These are phyloP conservation scores for Mitragyna speciosa DNA, from an alignment of 257 asterid species.

Conservation along the genomic window DNA sequence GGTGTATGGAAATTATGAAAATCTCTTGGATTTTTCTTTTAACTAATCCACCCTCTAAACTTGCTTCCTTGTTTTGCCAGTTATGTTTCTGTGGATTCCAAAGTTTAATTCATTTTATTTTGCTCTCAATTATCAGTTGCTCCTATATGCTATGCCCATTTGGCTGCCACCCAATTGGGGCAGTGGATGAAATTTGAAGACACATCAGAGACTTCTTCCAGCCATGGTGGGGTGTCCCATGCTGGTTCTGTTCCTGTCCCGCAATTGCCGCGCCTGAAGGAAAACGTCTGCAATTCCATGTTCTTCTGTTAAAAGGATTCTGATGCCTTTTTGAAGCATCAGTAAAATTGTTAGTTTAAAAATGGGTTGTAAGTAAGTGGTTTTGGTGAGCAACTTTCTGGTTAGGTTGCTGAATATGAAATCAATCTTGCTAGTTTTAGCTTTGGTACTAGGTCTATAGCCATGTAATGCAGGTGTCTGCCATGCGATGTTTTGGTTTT, in stretches of 20 bases:
- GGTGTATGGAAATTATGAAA: neutral
- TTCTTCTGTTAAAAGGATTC: slow-evolving; percentile 53
- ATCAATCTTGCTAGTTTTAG: neutral
- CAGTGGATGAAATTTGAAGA: slow-evolving; percentile 95
- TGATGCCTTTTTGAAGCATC: neutral
- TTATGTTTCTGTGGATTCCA: neutral
- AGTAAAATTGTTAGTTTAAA: neutral
- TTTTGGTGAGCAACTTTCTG: slow-evolving; percentile 11
- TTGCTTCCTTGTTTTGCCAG: neutral
- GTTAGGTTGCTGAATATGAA: neutral
- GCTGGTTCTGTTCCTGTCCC: slow-evolving; percentile 65
- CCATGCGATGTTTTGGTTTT: slow-evolving; percentile 11
- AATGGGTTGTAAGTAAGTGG: slow-evolving; percentile 7
- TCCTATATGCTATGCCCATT: slow-evolving; percentile 85
- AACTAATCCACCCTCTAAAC: neutral
- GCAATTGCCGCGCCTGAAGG: slow-evolving; percentile 70
- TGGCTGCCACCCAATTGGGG: slow-evolving; percentile 91
- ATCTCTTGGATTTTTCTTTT: neutral
- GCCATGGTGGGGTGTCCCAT: slow-evolving; percentile 63
- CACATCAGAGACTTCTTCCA: slow-evolving; percentile 77
- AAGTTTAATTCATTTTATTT: neutral
- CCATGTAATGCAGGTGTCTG: neutral
- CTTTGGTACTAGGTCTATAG: too few species aligned
- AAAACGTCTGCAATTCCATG: slow-evolving; percentile 73
- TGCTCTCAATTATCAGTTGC: slow-evolving; percentile 52